These are phyloP conservation scores for Colletotrichum tanaceti DNA, from an alignment of 2,329 filamentous ascomycete genomes.

Conservation along the genomic window DNA sequence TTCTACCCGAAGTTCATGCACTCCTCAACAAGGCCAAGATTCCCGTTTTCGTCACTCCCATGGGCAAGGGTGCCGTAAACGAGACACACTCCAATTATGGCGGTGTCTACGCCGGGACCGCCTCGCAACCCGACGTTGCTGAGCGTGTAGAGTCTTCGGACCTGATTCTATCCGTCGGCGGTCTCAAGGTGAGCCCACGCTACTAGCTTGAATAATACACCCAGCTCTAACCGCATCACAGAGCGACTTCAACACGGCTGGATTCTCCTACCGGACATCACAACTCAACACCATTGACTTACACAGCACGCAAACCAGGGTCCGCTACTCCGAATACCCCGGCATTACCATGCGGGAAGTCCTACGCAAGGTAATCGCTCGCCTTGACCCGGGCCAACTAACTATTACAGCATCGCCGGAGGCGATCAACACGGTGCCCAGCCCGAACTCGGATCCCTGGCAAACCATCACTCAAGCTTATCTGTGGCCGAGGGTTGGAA, in stretches of 20 bases:
- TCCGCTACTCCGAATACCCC: conserved; percentile 83
- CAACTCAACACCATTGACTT: conserved; percentile 85
- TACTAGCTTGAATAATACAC: not conserved
- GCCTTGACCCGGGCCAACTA: conserved; percentile 68
- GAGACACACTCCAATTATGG: conserved; percentile 81
- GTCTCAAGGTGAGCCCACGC: conserved; percentile 59
- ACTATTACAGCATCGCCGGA: conserved; percentile 64
- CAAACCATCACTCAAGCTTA: conserved; percentile 73
- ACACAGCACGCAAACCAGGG: conserved; percentile 77
- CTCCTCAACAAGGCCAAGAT: conserved; percentile 79
- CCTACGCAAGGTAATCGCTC: conserved; percentile 74
- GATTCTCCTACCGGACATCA: conserved; percentile 83
- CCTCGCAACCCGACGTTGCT: conserved; percentile 73
- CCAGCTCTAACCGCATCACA: conserved; percentile 46
- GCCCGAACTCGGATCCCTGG: conserved; percentile 53
- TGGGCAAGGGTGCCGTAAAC: conserved; percentile 88
- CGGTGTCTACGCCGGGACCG: conserved; percentile 86
- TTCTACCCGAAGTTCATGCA: conserved; percentile 76
- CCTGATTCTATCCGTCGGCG: conserved; percentile 76
- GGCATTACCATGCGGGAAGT: conserved; percentile 83
- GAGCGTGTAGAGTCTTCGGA: conserved; percentile 76
- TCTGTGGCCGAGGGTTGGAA: conserved; percentile 81
- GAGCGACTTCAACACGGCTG: conserved; percentile 85
- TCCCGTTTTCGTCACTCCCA: conserved; percentile 88
- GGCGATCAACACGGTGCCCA: conserved; percentile 62